Evolutionary conservation across 495 filamentous ascomycete genomes (phyloP), one percentile per base, ranked within the genome.

Genomic region (Daldinia childiae): DNA sequence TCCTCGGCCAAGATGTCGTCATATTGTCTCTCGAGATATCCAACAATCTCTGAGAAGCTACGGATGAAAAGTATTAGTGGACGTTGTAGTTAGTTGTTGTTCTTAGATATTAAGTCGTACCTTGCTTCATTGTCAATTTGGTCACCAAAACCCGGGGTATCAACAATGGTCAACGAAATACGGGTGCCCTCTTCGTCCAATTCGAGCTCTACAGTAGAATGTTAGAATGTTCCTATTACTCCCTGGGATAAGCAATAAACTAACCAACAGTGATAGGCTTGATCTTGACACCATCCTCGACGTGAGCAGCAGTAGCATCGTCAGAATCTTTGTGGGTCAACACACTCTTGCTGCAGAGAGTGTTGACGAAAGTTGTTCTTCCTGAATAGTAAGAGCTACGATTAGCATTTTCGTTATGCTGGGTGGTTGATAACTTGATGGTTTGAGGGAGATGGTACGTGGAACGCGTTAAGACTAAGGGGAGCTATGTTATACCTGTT

Each of bases 121-220:
- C 94, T 97, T 73, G 95, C 93, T 86, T 99, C 95, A 78, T 99
- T 99, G 85, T 99, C 95, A 78, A 99, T 95, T 82, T 97, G 95
- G 82, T 99, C 96, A 78, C 95, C 95, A 78, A 99, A 99, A 51
- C 95, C 95, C 58, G 95, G 95, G 41, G 95, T 99, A 84, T 99
- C 95, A 73, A 99, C 95, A 74, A 99, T 97, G 63, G 95, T 99
- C 75, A 99, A 87, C 56, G 93, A 97, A 78, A 99, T 97, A 75
- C 95, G 93, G 54, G 95, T 98, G 80, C 96, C 95, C 81, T 99
- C 95, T 82, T 99, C 95, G 74, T 99, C 95, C 79, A 97, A 84
- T 82, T 98, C 94, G 43, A 98, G 90, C 83, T 98, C 95, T 97
- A 71, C 7, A 64, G 21, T 11, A 24, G 19, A 4, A 21, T 41